Percentiles rank a stretch among this genome's conserved stretches.
phyloP scores from a whole-genome alignment of 2,329 filamentous ascomycete genomes.

The Fusarium solani-melongenae region DNA sequence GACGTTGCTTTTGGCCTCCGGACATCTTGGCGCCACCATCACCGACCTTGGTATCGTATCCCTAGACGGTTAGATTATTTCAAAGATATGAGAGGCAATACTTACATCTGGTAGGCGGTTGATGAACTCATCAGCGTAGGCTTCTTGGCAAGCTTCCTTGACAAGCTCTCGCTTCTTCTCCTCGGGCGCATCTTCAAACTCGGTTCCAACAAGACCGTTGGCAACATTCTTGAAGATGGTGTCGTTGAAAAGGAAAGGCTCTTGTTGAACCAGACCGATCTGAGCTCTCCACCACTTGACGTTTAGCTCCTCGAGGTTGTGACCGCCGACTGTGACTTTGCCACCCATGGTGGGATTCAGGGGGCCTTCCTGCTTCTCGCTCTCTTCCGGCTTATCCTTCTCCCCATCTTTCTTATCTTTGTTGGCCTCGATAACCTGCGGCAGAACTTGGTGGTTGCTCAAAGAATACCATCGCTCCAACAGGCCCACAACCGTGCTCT shows the following conservation, averaged over 20 bases:
- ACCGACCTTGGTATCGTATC: slow-evolving; percentile 58
- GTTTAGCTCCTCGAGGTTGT: slow-evolving; percentile 29
- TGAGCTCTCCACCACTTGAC: slow-evolving; percentile 37
- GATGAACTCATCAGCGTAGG: slow-evolving; percentile 66
- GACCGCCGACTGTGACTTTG: not conserved
- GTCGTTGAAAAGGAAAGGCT: slow-evolving; percentile 66
- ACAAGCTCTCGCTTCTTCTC: slow-evolving; percentile 55
- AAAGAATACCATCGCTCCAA: slow-evolving; percentile 68
- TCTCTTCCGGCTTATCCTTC: not conserved
- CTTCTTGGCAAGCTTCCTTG: slow-evolving; percentile 60
- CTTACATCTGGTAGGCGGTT: slow-evolving; percentile 56
- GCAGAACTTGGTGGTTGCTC: slow-evolving; percentile 22
- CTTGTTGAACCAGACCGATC: slow-evolving; percentile 61
- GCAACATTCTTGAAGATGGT: slow-evolving; percentile 59
- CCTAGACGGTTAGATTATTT: slow-evolving; percentile 38
- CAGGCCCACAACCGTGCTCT: slow-evolving; percentile 62
- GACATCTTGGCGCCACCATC: slow-evolving; percentile 69
- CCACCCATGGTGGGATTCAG: not conserved
- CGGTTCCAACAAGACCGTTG: slow-evolving; percentile 54
- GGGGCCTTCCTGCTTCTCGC: not conserved
- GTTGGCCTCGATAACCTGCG: slow-evolving; percentile 7
- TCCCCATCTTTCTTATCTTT: not conserved
- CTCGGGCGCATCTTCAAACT: slow-evolving; percentile 52
- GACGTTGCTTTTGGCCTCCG: slow-evolving; percentile 66
- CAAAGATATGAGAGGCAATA: slow-evolving; percentile 20